Conservation (phyloP, 225 moss, liverwort and hornwort genomes). For the Climacium dendroides region DNA sequence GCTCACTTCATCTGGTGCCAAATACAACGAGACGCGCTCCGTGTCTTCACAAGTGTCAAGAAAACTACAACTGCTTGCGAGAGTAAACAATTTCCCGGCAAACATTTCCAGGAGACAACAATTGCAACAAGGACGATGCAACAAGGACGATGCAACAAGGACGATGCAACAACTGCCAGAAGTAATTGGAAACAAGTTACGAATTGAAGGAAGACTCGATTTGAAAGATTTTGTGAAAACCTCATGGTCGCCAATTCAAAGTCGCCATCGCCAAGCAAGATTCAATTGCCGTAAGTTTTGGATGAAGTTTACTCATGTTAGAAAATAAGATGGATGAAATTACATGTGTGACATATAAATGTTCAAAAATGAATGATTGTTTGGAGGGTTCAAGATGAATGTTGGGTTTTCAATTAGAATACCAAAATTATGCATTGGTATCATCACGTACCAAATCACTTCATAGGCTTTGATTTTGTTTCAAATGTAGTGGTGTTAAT, state of each 20-base stretch:
- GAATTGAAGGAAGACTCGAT: not conserved
- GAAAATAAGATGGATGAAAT: not conserved
- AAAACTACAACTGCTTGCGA: not conserved
- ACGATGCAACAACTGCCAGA: not conserved
- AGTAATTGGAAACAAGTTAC: not conserved
- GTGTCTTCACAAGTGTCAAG: not conserved
- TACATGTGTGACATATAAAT: not conserved
- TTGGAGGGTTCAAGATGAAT: not conserved
- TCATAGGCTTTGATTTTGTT: not conserved
- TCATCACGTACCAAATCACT: not conserved
- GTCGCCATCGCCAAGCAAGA: not conserved
- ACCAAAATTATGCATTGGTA: not conserved
- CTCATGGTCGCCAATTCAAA: not conserved
- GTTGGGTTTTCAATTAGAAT: not conserved
- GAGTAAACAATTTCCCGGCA: not conserved
- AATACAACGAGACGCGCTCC: not conserved
- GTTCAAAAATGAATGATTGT: not conserved
- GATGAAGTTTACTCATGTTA: not conserved
- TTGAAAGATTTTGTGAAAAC: not conserved
- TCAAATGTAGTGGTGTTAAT: fast-evolving
- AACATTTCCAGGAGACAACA: no score
- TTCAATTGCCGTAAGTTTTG: no score
- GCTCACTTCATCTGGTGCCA: not conserved
- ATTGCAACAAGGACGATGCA: not conserved
- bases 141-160: not conserved